Percentiles rank a stretch among this genome's conserved stretches.
Evolutionary conservation across 129 eudicot species (phyloP).

Genomic region (Saposhnikovia divaricata): DNA sequence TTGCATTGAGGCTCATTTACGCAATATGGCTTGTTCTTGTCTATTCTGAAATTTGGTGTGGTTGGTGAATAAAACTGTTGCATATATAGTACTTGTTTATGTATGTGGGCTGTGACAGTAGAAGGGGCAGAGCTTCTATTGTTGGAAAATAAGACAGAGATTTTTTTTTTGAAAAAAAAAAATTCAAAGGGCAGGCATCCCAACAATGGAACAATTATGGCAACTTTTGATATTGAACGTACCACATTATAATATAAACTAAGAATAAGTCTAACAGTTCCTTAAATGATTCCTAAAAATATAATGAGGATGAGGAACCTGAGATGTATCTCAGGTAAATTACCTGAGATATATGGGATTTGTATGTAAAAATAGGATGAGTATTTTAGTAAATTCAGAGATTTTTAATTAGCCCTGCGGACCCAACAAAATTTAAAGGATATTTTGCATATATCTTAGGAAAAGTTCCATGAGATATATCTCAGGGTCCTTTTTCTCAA

Average conservation of each 20-base stretch:
- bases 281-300: too few relatives aligned
- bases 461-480: too few relatives aligned
- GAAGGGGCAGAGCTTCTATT: neutral
- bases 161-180: neutral
- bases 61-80: slow-evolving; percentile 2
- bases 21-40: slow-evolving; percentile 2
- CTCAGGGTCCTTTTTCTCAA: too few relatives aligned
- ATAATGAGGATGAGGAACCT: too few relatives aligned
- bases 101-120: neutral
- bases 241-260: neutral
- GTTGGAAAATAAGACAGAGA: neutral
- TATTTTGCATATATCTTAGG: too few relatives aligned
- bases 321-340: too few relatives aligned
- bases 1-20: neutral
- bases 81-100: neutral
- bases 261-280: too few relatives aligned
- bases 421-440: too few relatives aligned
- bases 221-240: neutral
- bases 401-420: too few relatives aligned
- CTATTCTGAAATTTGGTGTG: neutral
- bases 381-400: too few relatives aligned
- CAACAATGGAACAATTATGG: neutral
- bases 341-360: too few relatives aligned
- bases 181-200: neutral
- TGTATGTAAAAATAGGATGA: too few relatives aligned